Conservation (phyloP, 495 filamentous ascomycete species). For the Oleoguttula mirabilis region DNA sequence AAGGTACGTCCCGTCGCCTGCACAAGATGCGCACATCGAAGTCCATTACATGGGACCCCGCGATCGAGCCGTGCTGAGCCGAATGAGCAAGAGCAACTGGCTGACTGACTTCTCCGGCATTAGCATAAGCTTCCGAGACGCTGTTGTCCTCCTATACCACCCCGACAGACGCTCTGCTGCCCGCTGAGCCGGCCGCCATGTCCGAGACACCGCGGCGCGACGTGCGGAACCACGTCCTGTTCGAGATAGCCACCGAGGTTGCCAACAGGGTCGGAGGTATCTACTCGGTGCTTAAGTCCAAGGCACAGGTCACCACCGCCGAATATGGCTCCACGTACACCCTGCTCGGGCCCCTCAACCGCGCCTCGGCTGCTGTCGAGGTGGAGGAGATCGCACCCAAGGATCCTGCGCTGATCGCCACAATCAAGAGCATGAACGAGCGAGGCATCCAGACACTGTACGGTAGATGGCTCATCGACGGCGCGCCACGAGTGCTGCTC, state of each 20-base stretch:
- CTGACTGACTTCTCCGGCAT: too few species aligned
- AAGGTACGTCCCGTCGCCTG: too few species aligned
- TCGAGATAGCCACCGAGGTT: constrained; percentile 93
- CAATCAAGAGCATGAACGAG: constrained; percentile 79
- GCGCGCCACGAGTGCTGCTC: constrained; percentile 81
- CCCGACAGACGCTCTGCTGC: too few species aligned
- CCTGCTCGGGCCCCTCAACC: constrained; percentile 87
- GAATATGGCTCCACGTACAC: constrained; percentile 98
- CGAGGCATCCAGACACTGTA: constrained; percentile 85
- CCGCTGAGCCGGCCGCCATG: too few species aligned
- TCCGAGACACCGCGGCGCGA: constrained; percentile 44
- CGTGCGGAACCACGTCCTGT: constrained; percentile 71
- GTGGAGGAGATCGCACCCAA: constrained; percentile 84
- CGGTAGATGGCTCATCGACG: constrained; percentile 95
- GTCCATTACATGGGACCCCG: too few species aligned
- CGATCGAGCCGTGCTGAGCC: too few species aligned
- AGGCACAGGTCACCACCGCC: constrained; percentile 91
- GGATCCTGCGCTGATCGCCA: constrained; percentile 64
- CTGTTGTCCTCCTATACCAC: too few species aligned
- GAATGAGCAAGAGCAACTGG: too few species aligned
- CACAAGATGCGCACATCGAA: too few species aligned
- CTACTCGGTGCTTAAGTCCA: constrained; percentile 98
- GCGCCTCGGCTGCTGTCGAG: constrained; percentile 87
- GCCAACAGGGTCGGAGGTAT: constrained; percentile 97
- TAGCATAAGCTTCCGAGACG: too few species aligned